Base-by-base conservation (phyloP, 108 stramenopile species). In the Pelagomonas calceolata region DNA sequence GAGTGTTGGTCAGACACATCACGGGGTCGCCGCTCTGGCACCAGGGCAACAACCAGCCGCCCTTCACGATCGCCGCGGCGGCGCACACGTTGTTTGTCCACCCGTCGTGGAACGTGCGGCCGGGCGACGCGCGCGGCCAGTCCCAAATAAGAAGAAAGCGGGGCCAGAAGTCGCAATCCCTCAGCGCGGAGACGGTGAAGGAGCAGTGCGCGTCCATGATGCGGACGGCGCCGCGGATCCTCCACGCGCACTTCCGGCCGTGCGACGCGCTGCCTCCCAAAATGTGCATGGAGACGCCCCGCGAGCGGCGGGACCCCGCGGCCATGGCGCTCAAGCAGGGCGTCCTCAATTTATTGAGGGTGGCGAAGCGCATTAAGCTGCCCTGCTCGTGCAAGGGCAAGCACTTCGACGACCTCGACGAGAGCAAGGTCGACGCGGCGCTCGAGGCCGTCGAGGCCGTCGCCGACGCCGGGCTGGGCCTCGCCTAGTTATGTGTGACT, bases 21-120 rank as follows among this genome's bases (percentile, higher is more conserved):
- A 1, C 7, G 51, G 51, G 51, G 21, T 26, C 51, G 51, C 21
- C 51, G 21, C 51, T 60, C 21, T 60, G 51, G 51, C 51, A 12
- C 51, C 51, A 60, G 51, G 51, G 51, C 21, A 60, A 60, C 51
- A 60, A 60, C 51, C 51, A 60, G 51, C 51, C 51, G 51, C 51
- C 51, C 7, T 60, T 60, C 29, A 60, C 51, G 21, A 60, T 60
- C 51, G 51, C 51, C 21, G 51, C 51, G 51, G 51, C 51, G 51
- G 0, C 21, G 21, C 51, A 60, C 51, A 16, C 26, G 21, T 1
- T 26, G 21, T 60, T 60, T 12, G 51, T 60, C 7, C 51, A 60
- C 51, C 51, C 51, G 51, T 26, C 21, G 21, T 60, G 51, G 51
- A 60, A 60, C 51, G 51, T 60, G 21, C 51, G 51, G 26, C 51